These are phyloP conservation scores for Fusarium denticulatum DNA, from an alignment of 2,329 filamentous ascomycete species.

Conservation along the genomic window DNA sequence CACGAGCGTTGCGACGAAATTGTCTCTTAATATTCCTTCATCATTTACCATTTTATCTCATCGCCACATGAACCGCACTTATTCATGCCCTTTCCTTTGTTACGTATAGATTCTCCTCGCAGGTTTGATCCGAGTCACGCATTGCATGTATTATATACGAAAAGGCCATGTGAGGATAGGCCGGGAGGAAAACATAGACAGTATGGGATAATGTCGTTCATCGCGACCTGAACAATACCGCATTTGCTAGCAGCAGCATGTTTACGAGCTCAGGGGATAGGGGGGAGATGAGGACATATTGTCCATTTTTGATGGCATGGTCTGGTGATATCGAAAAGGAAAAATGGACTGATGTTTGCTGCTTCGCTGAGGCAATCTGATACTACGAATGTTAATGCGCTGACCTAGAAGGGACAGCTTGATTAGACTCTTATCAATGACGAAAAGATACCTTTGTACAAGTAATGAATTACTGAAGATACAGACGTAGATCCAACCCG, in stretches of 20 bases:
- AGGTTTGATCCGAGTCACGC: constrained; percentile 18
- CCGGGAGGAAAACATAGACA: constrained; percentile 25
- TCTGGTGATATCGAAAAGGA: constrained; percentile 6
- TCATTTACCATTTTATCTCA: constrained; percentile 7
- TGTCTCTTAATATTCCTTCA: background rate
- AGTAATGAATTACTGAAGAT: background rate
- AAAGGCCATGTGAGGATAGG: constrained; percentile 1
- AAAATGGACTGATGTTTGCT: constrained; percentile 8
- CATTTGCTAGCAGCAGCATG: constrained; percentile 15
- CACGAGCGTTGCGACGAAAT: background rate
- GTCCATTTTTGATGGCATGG: constrained; percentile 14
- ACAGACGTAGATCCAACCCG: background rate
- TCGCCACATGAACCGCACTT: background rate
- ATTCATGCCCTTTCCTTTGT: constrained; percentile 31
- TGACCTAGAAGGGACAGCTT: constrained; percentile 5
- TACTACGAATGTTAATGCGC: constrained; percentile 7
- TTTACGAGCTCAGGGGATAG: constrained; percentile 5
- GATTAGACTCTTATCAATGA: constrained; percentile 11
- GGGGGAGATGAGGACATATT: background rate
- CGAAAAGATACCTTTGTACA: background rate
- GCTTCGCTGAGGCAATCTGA: constrained; percentile 6
- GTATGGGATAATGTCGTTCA: constrained; percentile 13
- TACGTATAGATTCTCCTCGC: constrained; percentile 23
- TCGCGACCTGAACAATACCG: constrained; percentile 34
- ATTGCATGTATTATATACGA: constrained; percentile 41